Percentiles rank a stretch among this genome's conserved stretches.
phyloP scores from a whole-genome alignment of 305 asterid genomes.

The Solanum aculeatissimum region DNA sequence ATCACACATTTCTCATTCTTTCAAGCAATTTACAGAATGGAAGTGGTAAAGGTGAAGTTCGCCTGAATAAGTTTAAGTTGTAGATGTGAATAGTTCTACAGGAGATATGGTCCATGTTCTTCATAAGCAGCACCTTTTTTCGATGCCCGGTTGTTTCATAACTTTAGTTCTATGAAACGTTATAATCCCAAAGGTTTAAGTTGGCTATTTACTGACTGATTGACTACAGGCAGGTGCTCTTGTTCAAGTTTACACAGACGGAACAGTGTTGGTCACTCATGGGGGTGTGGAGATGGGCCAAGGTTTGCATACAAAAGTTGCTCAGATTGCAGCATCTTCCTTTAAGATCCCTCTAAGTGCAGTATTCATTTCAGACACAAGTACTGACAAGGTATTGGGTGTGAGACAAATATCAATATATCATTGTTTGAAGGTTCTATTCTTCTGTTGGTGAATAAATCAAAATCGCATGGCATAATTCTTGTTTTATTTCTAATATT shows the following conservation, averaged over 20 bases:
- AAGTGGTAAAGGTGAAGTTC: background rate
- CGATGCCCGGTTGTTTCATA: background rate
- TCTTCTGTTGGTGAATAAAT: background rate
- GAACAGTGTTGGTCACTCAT: conserved; percentile 90
- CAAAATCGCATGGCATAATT: background rate
- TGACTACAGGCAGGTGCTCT: conserved; percentile 83
- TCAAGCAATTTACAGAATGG: background rate
- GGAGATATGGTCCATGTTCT: background rate
- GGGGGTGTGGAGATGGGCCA: conserved; percentile 99
- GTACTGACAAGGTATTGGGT: conserved; percentile 82
- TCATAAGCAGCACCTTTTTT: background rate
- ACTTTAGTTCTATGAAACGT: background rate
- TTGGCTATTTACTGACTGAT: conserved; percentile 2
- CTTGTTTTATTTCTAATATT: background rate
- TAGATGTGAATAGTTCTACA: background rate
- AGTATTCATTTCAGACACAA: conserved; percentile 89
- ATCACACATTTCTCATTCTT: background rate
- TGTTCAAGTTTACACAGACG: conserved; percentile 94
- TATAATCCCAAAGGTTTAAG: background rate
- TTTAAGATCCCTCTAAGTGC: conserved; percentile 81
- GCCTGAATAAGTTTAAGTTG: background rate
- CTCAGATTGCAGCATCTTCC: conserved; percentile 91
- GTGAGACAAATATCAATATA: background rate
- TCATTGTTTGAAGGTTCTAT: background rate
- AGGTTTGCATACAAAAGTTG: conserved; percentile 94